Percentiles rank a stretch among this genome's conserved stretches.
These are phyloP conservation scores for Penicillium diatomitis DNA, from an alignment of 495 filamentous ascomycete species.

Conservation along the genomic window DNA sequence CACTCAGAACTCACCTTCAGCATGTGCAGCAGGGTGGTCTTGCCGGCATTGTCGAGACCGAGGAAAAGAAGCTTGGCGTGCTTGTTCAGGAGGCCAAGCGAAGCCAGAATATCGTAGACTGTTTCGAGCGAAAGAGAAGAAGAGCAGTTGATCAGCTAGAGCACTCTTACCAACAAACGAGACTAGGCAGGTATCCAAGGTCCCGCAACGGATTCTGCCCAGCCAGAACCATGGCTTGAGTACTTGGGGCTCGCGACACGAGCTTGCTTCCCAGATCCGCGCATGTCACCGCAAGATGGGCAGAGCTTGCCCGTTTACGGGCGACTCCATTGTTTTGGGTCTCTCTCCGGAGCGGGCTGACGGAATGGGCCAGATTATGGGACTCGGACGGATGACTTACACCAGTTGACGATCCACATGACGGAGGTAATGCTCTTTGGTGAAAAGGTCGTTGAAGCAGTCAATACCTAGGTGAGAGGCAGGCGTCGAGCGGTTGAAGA, in stretches of 20 bases:
- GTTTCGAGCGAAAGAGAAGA: constrained; percentile 3
- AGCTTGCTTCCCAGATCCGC: too few relatives aligned
- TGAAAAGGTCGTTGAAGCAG: background rate
- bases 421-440: background rate
- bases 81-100: constrained; percentile 90
- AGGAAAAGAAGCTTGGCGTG: constrained; percentile 91
- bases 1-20: constrained; percentile 58
- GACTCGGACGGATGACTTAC: constrained; percentile 44
- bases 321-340: too few relatives aligned
- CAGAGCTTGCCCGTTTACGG: background rate
- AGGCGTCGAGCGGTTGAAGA: constrained; percentile 14
- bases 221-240: too few relatives aligned
- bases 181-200: too few relatives aligned
- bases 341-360: background rate
- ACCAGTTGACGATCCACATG: constrained; percentile 98
- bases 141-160: too few relatives aligned
- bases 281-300: background rate
- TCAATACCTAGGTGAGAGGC: constrained; percentile 1
- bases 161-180: constrained; percentile 5
- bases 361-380: constrained; percentile 8
- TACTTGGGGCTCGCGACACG: too few relatives aligned
- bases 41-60: constrained; percentile 94
- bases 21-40: constrained; percentile 90
- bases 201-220: too few relatives aligned
- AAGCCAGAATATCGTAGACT: constrained; percentile 92